phyloP scores from a whole-genome alignment of 2,329 filamentous ascomycete species.

The Arthrobotrys sinensis region DNA sequence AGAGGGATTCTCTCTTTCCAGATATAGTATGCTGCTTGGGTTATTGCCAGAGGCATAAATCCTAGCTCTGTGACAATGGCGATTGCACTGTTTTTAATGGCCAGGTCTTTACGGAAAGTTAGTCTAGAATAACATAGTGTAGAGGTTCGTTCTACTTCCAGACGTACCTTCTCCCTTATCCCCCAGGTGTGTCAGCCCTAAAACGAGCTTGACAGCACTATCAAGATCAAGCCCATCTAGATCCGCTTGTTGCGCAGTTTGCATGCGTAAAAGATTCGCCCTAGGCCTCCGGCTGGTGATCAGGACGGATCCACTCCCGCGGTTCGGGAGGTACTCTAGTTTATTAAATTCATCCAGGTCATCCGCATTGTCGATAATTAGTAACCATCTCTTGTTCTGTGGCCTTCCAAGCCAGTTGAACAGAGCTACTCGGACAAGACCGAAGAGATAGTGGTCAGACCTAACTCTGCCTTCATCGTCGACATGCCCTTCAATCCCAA shows the following conservation, averaged over 20 bases:
- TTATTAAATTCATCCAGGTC: not conserved
- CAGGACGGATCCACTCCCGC: not conserved
- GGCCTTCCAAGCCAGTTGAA: not conserved
- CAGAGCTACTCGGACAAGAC: not conserved
- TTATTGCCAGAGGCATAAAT: conserved; percentile 39
- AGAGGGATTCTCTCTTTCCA: not conserved
- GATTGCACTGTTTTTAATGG: conserved; percentile 9
- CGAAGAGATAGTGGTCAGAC: not conserved
- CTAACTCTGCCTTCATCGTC: not conserved
- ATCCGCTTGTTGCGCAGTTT: not conserved
- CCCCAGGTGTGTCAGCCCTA: not conserved
- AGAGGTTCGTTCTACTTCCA: not conserved
- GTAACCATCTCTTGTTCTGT: not conserved
- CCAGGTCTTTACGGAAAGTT: not conserved
- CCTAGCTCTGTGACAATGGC: conserved; percentile 40
- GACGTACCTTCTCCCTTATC: not conserved
- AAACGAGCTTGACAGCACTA: not conserved
- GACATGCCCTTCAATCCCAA: not conserved
- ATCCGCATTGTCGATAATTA: conserved; percentile 1
- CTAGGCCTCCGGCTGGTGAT: conserved; percentile 4
- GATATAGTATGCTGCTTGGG: conserved; percentile 47
- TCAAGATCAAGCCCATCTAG: not conserved
- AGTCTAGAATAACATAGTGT: not conserved
- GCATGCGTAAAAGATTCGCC: not conserved
- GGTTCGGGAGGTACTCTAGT: not conserved